Evolutionary conservation across 78 protist genomes (phyloP), one percentile per base, ranked within the genome.

Genomic region (Paulinella micropora): DNA sequence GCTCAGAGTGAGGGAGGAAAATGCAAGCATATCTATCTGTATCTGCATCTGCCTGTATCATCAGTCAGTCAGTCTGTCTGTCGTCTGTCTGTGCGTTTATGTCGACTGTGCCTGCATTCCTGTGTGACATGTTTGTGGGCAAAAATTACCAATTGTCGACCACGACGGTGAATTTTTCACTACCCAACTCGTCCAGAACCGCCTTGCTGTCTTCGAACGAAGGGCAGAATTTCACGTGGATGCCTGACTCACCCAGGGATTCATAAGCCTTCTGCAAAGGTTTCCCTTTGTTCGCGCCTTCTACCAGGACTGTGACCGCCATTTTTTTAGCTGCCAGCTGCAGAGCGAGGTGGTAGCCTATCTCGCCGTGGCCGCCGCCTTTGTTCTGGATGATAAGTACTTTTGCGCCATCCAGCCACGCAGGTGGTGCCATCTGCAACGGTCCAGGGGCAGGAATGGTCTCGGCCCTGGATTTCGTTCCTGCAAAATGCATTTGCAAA

Each of bases 301-400:
- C 87, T 34, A 39, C 79, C 28, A 84, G 35, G n/a, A 84, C 31
- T 6, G 87, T 84, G 35, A 84, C 87, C 26, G 1, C 39, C 6
- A 28, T 0, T 15, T 64, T 64, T 1, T 39, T 2, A 3, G n/a
- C 3, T 15, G 0, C 40, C 67, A 81, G 86, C 39, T 81, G 41
- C 38, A 35, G 39, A 37, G 86, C 86, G 28, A 69, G 81, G 34
- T 69, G 81, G n/a, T 35, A 32, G 26, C 85, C 87, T 3, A 37
- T 39, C 73, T 84, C 87, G 34, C 87, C 87, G 37, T 84, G 87
- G 67, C 87, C 87, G 73, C 87, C 87, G 1, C 87, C 87, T 29
- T 84, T 84, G 87, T 84, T 84, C 39, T 84, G 87, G 35, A 84
- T 3, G 77, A 84, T 39, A 4, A 84, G 77, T 1, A 41, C 69